phyloP scores from a whole-genome alignment of 2,329 filamentous ascomycete genomes.

The Penicillium sp. region DNA sequence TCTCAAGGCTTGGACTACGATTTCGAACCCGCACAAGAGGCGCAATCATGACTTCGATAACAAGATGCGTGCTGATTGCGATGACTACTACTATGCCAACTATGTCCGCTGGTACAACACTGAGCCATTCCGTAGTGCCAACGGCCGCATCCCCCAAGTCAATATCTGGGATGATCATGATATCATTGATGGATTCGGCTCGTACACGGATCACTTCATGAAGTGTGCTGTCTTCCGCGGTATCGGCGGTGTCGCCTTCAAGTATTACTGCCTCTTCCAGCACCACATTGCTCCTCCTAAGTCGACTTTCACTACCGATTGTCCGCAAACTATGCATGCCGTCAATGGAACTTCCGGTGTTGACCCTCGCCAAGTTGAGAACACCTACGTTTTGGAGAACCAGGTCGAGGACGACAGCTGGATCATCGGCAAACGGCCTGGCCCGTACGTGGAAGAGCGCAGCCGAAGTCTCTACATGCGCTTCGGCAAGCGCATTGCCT shows the following conservation, averaged over 20 bases:
- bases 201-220: constrained; percentile 68
- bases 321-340: constrained; percentile 54
- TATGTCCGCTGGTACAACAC: constrained; percentile 69
- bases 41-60: constrained; percentile 65
- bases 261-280: constrained; percentile 67
- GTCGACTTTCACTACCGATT: constrained; percentile 81
- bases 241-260: constrained; percentile 59
- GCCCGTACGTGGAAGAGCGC: constrained; percentile 63
- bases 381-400: constrained; percentile 68
- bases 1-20: constrained; percentile 64
- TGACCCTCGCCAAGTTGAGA: constrained; percentile 70
- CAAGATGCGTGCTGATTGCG: constrained; percentile 58
- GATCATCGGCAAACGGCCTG: constrained; percentile 73
- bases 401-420: constrained; percentile 67
- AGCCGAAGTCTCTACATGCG: constrained; percentile 64
- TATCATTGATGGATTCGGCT: constrained; percentile 67
- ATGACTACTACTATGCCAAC: constrained; percentile 63
- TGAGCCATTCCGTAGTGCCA: constrained; percentile 59
- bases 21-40: constrained; percentile 60
- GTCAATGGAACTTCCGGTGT: constrained; percentile 52
- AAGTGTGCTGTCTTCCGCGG: constrained; percentile 63
- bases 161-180: constrained; percentile 68
- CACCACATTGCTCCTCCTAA: constrained; percentile 79
- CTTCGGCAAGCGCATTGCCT: constrained; percentile 64
- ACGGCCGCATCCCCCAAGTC: constrained; percentile 63